phyloP scores from a whole-genome alignment of 345 rosid species.

The Nasturtium officinale region DNA sequence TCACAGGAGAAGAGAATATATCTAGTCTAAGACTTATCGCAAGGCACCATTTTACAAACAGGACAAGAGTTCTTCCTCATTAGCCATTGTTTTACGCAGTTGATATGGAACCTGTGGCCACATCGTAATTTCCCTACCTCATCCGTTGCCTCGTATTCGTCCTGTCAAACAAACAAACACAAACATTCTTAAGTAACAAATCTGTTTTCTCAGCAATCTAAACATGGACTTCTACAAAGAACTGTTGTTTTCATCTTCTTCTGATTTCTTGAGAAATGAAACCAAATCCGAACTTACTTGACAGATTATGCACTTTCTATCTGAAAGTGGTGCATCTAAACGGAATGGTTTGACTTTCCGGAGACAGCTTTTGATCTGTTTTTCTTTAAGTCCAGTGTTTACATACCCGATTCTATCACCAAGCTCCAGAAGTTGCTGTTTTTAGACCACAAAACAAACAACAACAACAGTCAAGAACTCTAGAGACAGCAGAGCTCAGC shows the following conservation, averaged over 20 bases:
- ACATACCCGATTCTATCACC: constrained; percentile 91
- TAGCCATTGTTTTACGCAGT: constrained; percentile 91
- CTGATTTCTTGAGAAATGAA: background rate
- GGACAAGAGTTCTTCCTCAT: constrained; percentile 85
- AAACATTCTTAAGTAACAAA: background rate
- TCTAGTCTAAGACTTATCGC: constrained; percentile 26
- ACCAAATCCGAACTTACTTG: constrained; percentile 56
- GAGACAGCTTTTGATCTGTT: constrained; percentile 70
- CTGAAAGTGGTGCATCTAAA: constrained; percentile 44
- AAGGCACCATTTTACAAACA: constrained; percentile 67
- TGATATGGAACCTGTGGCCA: constrained; percentile 74
- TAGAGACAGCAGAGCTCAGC: background rate
- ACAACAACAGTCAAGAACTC: background rate
- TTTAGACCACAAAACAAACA: constrained; percentile 20
- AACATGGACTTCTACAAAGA: background rate
- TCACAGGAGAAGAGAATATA: constrained; percentile 1
- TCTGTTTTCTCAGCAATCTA: background rate
- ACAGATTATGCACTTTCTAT: constrained; percentile 80
- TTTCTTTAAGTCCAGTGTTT: constrained; percentile 74
- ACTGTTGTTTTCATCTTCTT: too few relatives aligned
- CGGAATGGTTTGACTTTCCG: constrained; percentile 56
- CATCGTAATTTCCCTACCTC: constrained; percentile 74
- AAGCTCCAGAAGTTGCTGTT: constrained; percentile 85
- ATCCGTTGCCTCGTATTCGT: constrained; percentile 68
- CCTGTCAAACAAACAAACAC: constrained; percentile 50